Percentiles rank a stretch among this genome's conserved stretches.
Conservation (phyloP, 2,329 filamentous ascomycete genomes). For the Furcasterigmium sp. region DNA sequence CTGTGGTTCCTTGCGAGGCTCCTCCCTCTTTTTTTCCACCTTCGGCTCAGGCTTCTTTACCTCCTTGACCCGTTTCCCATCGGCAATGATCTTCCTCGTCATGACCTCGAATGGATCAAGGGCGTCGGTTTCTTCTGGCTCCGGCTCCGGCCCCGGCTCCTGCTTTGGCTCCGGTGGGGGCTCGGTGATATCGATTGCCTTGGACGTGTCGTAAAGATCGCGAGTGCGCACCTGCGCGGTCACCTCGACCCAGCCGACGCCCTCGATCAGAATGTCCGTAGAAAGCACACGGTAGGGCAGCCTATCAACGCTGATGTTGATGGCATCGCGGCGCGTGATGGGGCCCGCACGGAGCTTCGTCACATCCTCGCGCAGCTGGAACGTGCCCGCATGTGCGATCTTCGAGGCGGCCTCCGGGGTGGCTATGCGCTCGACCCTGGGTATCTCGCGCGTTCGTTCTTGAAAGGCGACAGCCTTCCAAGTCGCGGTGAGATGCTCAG, state of each 20-base stretch:
- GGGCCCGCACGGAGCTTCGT: slow-evolving; percentile 75
- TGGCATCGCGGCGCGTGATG: slow-evolving; percentile 58
- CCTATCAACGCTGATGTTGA: slow-evolving; percentile 57
- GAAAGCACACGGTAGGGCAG: slow-evolving; percentile 78
- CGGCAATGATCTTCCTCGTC: not conserved
- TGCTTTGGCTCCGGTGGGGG: slow-evolving; percentile 14
- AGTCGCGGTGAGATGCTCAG: slow-evolving; percentile 71
- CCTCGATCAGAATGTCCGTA: slow-evolving; percentile 83
- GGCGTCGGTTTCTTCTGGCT: not conserved
- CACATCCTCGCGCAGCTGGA: slow-evolving; percentile 74
- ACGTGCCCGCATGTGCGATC: slow-evolving; percentile 67
- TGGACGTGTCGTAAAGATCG: slow-evolving; percentile 27
- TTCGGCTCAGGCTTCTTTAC: slow-evolving; percentile 8
- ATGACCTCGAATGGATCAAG: slow-evolving; percentile 11
- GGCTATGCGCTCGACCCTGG: slow-evolving; percentile 59
- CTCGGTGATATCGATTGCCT: slow-evolving; percentile 10
- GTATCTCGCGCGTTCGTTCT: slow-evolving; percentile 49
- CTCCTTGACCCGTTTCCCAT: slow-evolving; percentile 8
- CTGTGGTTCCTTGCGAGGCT: slow-evolving; percentile 17
- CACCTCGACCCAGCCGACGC: slow-evolving; percentile 89
- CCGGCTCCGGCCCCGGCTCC: slow-evolving; percentile 10
- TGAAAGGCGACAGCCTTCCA: slow-evolving; percentile 76
- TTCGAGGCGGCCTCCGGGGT: slow-evolving; percentile 49
- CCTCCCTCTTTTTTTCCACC: slow-evolving; percentile 5
- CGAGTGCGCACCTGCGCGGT: slow-evolving; percentile 70